Evolutionary conservation across 1,284 basidiomycete species (phyloP).

Genomic region (Fomitopsis betulina): DNA sequence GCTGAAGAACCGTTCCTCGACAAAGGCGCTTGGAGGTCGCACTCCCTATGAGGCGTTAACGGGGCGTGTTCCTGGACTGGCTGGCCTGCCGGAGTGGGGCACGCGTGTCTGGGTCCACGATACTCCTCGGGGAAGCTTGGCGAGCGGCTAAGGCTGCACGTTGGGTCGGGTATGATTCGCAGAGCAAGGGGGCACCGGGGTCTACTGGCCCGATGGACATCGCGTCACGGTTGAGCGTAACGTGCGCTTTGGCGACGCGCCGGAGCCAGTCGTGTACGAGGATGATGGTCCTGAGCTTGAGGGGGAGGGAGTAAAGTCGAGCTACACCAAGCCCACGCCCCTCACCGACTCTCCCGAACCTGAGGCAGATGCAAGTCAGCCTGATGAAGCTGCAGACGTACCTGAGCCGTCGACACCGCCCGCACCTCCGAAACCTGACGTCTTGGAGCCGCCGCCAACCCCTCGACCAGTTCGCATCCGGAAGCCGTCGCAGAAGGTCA

Average conservation of each 20-base stretch:
- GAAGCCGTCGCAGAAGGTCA: too few species aligned
- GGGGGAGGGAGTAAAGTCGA: neutral
- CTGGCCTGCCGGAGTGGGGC: neutral
- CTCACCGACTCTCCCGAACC: neutral
- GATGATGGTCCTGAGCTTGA: neutral
- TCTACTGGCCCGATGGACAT: slow-evolving; percentile 23
- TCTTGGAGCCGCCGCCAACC: too few species aligned
- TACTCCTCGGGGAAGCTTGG: slow-evolving; percentile 3
- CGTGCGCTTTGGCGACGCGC: neutral
- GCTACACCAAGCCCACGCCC: neutral
- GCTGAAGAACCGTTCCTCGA: too few species aligned
- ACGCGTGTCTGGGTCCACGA: slow-evolving; percentile 2
- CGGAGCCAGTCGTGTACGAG: neutral
- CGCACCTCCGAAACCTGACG: too few species aligned
- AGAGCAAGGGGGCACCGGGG: slow-evolving; percentile 19
- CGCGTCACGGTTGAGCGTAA: neutral
- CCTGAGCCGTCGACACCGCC: too few species aligned
- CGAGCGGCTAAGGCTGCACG: neutral
- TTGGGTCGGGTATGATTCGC: slow-evolving; percentile 2
- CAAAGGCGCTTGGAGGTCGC: slow-evolving; percentile 9
- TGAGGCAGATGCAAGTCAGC: too few species aligned
- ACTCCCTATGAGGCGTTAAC: neutral
- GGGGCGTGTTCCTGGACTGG: neutral
- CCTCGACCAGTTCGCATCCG: too few species aligned
- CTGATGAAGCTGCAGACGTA: too few species aligned